Evolutionary conservation across 1,139 yeast species (phyloP).

Genomic region (Maudiozyma humilis): DNA sequence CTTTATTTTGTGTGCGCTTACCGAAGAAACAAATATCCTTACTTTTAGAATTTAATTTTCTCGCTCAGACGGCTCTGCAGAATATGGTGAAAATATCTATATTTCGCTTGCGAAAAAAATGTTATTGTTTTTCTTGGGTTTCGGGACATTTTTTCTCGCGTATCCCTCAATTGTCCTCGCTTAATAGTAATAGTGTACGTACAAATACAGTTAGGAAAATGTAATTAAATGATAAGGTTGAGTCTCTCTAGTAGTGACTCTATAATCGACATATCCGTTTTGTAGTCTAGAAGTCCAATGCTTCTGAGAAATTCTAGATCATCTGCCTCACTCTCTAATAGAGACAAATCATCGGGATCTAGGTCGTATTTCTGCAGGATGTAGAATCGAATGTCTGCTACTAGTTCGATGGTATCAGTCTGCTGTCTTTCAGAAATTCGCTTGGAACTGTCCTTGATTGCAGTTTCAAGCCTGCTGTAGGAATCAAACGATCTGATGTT

Average conservation of each 20-base stretch:
- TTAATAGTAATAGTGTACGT: too few species aligned
- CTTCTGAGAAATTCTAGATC: conserved; percentile 10
- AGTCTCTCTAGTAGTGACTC: conserved; percentile 10
- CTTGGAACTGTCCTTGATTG: conserved; percentile 44
- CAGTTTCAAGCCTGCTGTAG: conserved; percentile 33
- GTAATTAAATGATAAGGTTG: conserved; percentile 1
- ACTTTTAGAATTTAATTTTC: too few species aligned
- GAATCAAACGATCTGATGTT: conserved; percentile 37
- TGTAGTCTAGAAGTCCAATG: conserved; percentile 18
- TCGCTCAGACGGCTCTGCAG: too few species aligned
- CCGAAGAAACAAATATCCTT: not conserved
- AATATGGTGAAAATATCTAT: too few species aligned
- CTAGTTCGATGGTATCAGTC: conserved; percentile 69
- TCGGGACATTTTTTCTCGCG: too few species aligned
- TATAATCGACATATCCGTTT: conserved; percentile 15
- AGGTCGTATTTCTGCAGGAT: conserved; percentile 34
- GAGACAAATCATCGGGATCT: conserved; percentile 28
- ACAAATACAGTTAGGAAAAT: not conserved
- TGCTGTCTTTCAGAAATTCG: conserved; percentile 57
- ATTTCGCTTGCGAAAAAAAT: too few species aligned
- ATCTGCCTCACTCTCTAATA: conserved; percentile 5
- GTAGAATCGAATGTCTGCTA: conserved; percentile 69
- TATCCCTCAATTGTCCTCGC: too few species aligned
- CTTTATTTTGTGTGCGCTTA: not conserved
- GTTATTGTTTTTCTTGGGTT: too few species aligned